Evolutionary conservation across 805 yeast genomes (phyloP).

Genomic region (Metschnikowia lunata): DNA sequence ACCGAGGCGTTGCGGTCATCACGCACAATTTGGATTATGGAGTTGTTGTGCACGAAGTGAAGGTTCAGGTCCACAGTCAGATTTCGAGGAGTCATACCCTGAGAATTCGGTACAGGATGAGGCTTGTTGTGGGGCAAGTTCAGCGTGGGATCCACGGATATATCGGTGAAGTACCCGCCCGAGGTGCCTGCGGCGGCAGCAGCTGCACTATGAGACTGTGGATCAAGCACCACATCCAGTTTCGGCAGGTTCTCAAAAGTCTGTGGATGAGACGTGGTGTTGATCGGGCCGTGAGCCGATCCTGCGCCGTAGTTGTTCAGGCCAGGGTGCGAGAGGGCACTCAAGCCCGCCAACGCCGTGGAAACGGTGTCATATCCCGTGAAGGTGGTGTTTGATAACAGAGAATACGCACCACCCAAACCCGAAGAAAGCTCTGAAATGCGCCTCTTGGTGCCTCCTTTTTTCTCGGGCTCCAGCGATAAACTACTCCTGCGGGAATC

Average conservation of each 20-base stretch:
- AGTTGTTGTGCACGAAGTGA: constrained; percentile 30
- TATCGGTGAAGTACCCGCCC: constrained; percentile 44
- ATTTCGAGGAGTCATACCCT: constrained; percentile 16
- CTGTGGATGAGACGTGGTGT: constrained; percentile 19
- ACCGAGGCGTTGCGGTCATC: constrained; percentile 35
- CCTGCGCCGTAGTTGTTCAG: neutral
- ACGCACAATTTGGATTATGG: constrained; percentile 37
- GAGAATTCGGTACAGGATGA: constrained; percentile 22
- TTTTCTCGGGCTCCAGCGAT: constrained; percentile 2
- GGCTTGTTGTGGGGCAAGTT: constrained; percentile 41
- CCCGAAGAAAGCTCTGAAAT: constrained; percentile 15
- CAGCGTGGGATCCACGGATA: constrained; percentile 43
- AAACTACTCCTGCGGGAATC: constrained; percentile 3
- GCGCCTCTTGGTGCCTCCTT: constrained; percentile 9
- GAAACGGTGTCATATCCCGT: constrained; percentile 39
- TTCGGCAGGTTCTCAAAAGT: constrained; percentile 24
- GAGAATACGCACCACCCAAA: constrained; percentile 31
- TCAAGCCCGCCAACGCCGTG: constrained; percentile 43
- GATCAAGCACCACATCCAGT: constrained; percentile 29
- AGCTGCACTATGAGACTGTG: constrained; percentile 26
- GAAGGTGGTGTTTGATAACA: constrained; percentile 33
- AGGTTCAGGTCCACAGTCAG: constrained; percentile 13
- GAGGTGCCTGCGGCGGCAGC: constrained; percentile 27
- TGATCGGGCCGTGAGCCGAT: constrained; percentile 11
- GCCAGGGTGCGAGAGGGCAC: constrained; percentile 35